Conservation (phyloP, 2,329 filamentous ascomycete genomes). For the Aureobasidium sp. region DNA sequence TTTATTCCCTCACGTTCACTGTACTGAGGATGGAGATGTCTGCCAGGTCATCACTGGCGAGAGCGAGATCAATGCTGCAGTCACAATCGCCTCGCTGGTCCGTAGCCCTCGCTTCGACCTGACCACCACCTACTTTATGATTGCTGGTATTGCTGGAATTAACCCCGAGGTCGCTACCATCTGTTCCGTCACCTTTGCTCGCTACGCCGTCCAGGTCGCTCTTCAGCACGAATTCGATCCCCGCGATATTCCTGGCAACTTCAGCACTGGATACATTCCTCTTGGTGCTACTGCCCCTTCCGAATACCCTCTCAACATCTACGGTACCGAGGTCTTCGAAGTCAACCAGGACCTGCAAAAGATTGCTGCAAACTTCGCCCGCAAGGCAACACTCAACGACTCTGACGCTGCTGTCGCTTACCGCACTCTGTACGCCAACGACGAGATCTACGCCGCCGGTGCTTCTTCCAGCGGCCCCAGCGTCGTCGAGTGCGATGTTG, state of each 20-base stretch:
- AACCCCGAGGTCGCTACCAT: conserved; percentile 60
- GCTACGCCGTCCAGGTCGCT: conserved; percentile 64
- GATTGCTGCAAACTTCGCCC: conserved; percentile 26
- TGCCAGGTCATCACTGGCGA: conserved; percentile 60
- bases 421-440: conserved; percentile 27
- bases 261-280: conserved; percentile 59
- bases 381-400: conserved; percentile 30
- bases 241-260: conserved; percentile 57
- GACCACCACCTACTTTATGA: conserved; percentile 58
- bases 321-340: conserved; percentile 36
- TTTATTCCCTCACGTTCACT: conserved; percentile 43
- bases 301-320: conserved; percentile 30
- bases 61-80: conserved; percentile 60
- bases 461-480: conserved; percentile 41
- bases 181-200: conserved; percentile 56
- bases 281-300: conserved; percentile 48
- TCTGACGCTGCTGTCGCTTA: conserved; percentile 28
- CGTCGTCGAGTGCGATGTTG: conserved; percentile 56
- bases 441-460: conserved; percentile 32
- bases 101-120: conserved; percentile 56
- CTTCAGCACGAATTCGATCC: conserved; percentile 68
- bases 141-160: conserved; percentile 65
- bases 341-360: conserved; percentile 31
- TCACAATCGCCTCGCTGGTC: conserved; percentile 53
- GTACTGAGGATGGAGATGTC: conserved; percentile 49